These are phyloP conservation scores for Cladosporium austrohemisphaericum DNA, from an alignment of 2,329 filamentous ascomycete species.

Conservation along the genomic window DNA sequence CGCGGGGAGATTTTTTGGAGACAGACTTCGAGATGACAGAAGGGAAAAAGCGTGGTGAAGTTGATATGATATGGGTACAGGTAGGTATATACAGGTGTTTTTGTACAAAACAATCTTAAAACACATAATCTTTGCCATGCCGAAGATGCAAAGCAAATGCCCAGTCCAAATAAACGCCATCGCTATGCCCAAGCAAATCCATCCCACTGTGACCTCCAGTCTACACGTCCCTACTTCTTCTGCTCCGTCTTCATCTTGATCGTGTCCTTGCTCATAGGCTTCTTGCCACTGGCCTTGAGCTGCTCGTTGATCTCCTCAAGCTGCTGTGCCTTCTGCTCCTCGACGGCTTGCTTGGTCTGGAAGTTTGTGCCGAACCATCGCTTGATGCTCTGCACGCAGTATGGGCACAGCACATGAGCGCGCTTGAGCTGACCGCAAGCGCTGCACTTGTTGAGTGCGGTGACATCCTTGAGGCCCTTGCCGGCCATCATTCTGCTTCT, in stretches of 20 bases:
- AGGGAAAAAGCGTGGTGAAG: background rate
- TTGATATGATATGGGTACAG: conserved; percentile 6
- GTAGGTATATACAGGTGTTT: conserved; percentile 13
- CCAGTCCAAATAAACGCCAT: conserved; percentile 8
- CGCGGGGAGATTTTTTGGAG: conserved; percentile 5
- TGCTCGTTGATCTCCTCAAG: conserved; percentile 27
- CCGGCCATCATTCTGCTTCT: conserved; percentile 90
- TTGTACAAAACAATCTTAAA: too few species aligned
- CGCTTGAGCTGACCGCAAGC: conserved; percentile 85
- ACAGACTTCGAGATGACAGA: conserved; percentile 13
- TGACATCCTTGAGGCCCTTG: conserved; percentile 90
- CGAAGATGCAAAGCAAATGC: conserved; percentile 5
- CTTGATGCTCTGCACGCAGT: conserved; percentile 68
- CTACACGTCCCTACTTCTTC: conserved; percentile 20
- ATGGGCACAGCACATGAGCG: conserved; percentile 81
- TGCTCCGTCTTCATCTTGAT: conserved; percentile 22
- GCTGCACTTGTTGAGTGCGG: conserved; percentile 79
- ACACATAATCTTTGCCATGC: too few species aligned
- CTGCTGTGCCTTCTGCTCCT: conserved; percentile 20
- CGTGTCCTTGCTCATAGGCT: conserved; percentile 20
- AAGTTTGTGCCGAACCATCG: conserved; percentile 36
- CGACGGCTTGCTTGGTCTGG: conserved; percentile 27
- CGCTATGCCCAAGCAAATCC: conserved; percentile 14
- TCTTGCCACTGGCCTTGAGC: conserved; percentile 22
- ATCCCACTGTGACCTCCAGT: conserved; percentile 12